Evolutionary conservation across 2,329 filamentous ascomycete species (phyloP), one percentile per base, ranked within the genome.

Genomic region (Clonostachys byssicola): DNA sequence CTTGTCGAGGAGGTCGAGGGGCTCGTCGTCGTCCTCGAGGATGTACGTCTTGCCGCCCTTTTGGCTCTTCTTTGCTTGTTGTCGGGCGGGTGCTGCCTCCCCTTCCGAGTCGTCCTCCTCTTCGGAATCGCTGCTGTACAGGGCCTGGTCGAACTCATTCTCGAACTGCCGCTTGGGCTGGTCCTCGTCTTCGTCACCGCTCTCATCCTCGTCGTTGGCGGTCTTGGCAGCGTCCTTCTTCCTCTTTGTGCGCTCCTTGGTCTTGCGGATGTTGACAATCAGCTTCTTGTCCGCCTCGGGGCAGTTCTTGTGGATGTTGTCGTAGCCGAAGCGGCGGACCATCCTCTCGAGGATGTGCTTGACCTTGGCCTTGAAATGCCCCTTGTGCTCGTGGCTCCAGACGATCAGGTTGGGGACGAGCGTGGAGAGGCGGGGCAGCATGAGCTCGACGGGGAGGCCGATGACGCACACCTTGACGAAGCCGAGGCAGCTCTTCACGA

Each of bases 341-440:
- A 96, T 90, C 45, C 94, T 84, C 71, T 99, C 94, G 14, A 99
- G 73, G 53, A 99, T 97, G 62, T 96, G 92, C 81, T 96, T 97
- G 56, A 99, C 92, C 74, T 97, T 99, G 44, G 89, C 86, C 60
- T 92, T 90, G 73, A 99, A 94, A 63, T 95, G 91, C 12, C 91
- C 91, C 73, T 97, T 97, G 75, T 99, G 95, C 68, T 99, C 94
- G 66, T 96, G 90, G 62, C 88, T 92, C 92, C 94, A 99, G 40
- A 92, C 83, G 76, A 97, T 89, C 17, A 97, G 75, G 66, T 95
- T 95, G 5, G 92, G 89, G 3, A 99, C 81, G 43, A 99, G 77
- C 0, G 84, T 83, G 34, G 77, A 72, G 35, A 99, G 80, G 20
- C 91, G 83, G 5, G 89, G 85, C 35, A 86, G 77, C 73, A 99